Evolutionary conservation across 2,329 filamentous ascomycete genomes (phyloP), one percentile per base, ranked within the genome.

Genomic region (Arthrobotrys sinensis): DNA sequence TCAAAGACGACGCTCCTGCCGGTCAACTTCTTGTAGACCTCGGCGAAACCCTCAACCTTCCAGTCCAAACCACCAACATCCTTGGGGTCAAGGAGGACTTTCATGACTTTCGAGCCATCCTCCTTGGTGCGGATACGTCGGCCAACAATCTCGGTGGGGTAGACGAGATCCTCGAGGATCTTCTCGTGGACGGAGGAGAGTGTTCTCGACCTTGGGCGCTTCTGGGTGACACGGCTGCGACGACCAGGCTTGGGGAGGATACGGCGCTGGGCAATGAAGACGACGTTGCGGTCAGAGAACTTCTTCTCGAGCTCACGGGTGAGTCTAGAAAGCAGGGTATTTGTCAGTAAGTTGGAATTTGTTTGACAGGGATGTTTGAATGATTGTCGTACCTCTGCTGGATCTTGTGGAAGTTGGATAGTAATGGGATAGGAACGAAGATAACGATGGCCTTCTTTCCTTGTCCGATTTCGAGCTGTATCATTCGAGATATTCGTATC

Each of bases 241-340:
- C 91, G 93, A 86, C 94, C 97, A 87, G 96, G 96, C 87, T 94
- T 94, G 86, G 96, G 95, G 81, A 99, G 91, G 85, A 99, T 99
- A 88, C 96, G 96, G 90, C 96, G 96, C 85, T 95, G 96, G 84
- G 96, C 96, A 84, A 99, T 92, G 91, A 99, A 94, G 87, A 99
- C 90, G 87, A 99, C 96, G 88, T 99, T 96, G 88, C 96, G 96
- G 91, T 99, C 96, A 82, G 96, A 98, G 93, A 99, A 99, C 90
- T 99, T 99, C 94, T 99, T 99, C 92, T 99, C 96, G 86, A 99
- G 94, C 91, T 99, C 96, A 88, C 96, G 96, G 88, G 96, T 99
- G 86, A 99, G 91, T 86, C 95, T 98, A 80, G 48, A 57, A 14
- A 60, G n/a, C 19, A 19, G 45, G 11, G 40, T 34, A 60, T 52